These are phyloP conservation scores for Leucocoprinus leucothites DNA, from an alignment of 768 basidiomycete genomes.

Conservation along the genomic window DNA sequence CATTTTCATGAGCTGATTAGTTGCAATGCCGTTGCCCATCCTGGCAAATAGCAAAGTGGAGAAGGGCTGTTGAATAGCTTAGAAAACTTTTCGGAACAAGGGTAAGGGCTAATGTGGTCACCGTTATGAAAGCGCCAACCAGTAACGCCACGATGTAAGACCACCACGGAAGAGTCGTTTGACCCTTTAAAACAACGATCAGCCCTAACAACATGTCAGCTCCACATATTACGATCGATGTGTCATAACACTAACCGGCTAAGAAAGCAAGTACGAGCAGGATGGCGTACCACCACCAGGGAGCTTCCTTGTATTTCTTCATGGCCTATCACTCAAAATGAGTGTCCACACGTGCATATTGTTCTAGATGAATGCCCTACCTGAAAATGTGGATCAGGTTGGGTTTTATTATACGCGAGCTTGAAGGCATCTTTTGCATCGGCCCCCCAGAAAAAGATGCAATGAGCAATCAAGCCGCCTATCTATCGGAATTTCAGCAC, in stretches of 20 bases:
- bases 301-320: slow-evolving; percentile 58
- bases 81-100: not conserved
- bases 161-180: slow-evolving; percentile 63
- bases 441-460: slow-evolving; percentile 54
- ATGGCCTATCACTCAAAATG: slow-evolving; percentile 34
- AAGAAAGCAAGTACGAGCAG: slow-evolving; percentile 50
- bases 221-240: not conserved
- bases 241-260: slow-evolving; percentile 37
- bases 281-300: slow-evolving; percentile 57
- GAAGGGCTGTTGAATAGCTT: slow-evolving; percentile 37
- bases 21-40: slow-evolving; percentile 60
- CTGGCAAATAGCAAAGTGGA: slow-evolving; percentile 53
- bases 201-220: slow-evolving; percentile 32
- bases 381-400: slow-evolving; percentile 57
- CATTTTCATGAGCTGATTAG: slow-evolving; percentile 65
- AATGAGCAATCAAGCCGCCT: slow-evolving; percentile 57
- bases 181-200: slow-evolving; percentile 52
- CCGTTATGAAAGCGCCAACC: slow-evolving; percentile 43
- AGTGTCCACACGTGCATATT: not conserved
- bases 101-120: slow-evolving; percentile 13
- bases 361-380: slow-evolving; percentile 19
- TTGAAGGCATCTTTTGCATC: slow-evolving; percentile 49
- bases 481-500: slow-evolving; percentile 31
- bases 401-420: slow-evolving; percentile 39
- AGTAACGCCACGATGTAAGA: slow-evolving; percentile 56